phyloP scores from a whole-genome alignment of 176 grass and related monocot species.

The Rhipidocladum racemiflorum region DNA sequence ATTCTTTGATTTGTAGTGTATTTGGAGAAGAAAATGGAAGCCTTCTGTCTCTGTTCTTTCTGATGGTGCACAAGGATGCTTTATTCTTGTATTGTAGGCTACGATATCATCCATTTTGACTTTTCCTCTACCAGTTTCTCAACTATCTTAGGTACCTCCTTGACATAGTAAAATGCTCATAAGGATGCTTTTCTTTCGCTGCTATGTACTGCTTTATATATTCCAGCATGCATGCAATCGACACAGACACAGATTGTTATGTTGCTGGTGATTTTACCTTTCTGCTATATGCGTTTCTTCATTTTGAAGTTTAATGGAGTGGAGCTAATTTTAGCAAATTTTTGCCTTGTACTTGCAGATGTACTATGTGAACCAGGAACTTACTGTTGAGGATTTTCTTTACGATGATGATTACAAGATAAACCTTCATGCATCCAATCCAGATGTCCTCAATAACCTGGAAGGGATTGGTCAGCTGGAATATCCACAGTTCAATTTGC shows the following conservation, averaged over 20 bases:
- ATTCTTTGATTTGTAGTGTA: neutral
- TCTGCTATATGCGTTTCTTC: neutral
- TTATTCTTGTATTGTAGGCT: conserved; percentile 6
- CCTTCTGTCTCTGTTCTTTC: neutral
- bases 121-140: conserved; percentile 4
- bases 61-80: neutral
- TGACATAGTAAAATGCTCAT: conserved; percentile 1
- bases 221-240: neutral
- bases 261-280: neutral
- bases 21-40: neutral
- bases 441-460: conserved; percentile 56
- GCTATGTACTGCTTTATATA: neutral
- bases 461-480: conserved; percentile 63
- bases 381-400: conserved; percentile 68
- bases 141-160: neutral
- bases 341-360: conserved; percentile 49
- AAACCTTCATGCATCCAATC: conserved; percentile 49
- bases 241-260: neutral
- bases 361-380: conserved; percentile 83
- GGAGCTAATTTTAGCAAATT: conserved; percentile 20
- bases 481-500: conserved; percentile 61
- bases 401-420: conserved; percentile 70
- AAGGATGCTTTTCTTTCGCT: neutral
- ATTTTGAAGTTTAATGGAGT: conserved; percentile 1
- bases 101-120: neutral